Percentiles rank a stretch among this genome's conserved stretches.
phyloP scores from a whole-genome alignment of 257 asterid genomes.

The Solanum sitiens region DNA sequence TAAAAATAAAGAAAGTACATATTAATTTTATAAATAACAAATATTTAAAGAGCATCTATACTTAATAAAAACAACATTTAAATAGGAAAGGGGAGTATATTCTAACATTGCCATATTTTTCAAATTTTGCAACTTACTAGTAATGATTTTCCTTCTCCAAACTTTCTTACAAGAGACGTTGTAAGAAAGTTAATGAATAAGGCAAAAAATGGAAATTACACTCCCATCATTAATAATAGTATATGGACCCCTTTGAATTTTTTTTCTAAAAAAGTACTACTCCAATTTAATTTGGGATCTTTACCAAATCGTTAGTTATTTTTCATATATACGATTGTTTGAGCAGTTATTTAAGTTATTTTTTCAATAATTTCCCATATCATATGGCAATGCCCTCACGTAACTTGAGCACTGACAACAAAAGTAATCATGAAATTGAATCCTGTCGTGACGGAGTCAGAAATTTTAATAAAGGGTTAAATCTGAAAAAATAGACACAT shows the following conservation, averaged over 20 bases:
- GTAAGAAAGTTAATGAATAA: background rate
- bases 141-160: background rate
- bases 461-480: no score
- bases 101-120: background rate
- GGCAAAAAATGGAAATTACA: background rate
- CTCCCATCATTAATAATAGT: background rate
- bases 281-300: background rate
- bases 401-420: background rate
- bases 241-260: background rate
- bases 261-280: background rate
- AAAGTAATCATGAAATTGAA: background rate
- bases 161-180: background rate
- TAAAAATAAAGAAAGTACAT: fast-evolving
- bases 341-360: background rate
- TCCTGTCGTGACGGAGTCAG: no score
- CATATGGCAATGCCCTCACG: background rate
- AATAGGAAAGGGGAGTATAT: background rate
- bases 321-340: background rate
- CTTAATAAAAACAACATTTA: no score
- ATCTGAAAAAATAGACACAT: no score
- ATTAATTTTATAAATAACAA: no score
- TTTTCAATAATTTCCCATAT: background rate
- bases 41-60: no score
- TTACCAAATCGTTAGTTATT: background rate
- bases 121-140: background rate